phyloP scores from a whole-genome alignment of 495 filamentous ascomycete genomes.

The Durotheca rogersii region DNA sequence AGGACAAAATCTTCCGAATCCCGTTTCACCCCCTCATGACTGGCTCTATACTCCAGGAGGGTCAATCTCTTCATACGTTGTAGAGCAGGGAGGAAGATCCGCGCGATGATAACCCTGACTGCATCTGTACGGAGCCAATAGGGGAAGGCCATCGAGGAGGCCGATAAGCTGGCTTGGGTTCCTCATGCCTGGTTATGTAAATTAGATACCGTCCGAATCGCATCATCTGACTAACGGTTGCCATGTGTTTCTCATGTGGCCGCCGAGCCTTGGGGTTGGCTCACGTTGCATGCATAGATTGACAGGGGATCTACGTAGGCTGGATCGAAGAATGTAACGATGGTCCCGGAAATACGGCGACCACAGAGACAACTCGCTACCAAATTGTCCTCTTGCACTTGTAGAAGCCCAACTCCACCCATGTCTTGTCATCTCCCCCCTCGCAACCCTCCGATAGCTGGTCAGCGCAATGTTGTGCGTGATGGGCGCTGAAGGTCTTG shows the following conservation, averaged over 20 bases:
- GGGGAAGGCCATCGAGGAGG: conserved; percentile 6
- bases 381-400: conserved; percentile 20
- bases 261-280: not conserved
- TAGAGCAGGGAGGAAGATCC: no score
- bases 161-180: not conserved
- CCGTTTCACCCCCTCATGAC: no score
- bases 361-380: not conserved
- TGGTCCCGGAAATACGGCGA: not conserved
- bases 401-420: conserved; percentile 19
- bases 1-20: no score
- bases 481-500: conserved; percentile 19
- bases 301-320: not conserved
- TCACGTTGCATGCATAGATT: not conserved
- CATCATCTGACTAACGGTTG: not conserved
- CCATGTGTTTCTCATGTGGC: not conserved
- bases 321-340: not conserved
- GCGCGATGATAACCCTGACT: no score
- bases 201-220: not conserved
- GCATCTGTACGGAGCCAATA: no score
- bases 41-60: no score
- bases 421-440: conserved; percentile 14
- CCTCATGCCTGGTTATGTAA: no score
- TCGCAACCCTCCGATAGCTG: conserved; percentile 20
- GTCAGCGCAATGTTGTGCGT: conserved; percentile 21
- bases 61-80: no score